Evolutionary conservation across 257 asterid genomes (phyloP), one percentile per base, ranked within the genome.

Genomic region (Ophiorrhiza pumila): DNA sequence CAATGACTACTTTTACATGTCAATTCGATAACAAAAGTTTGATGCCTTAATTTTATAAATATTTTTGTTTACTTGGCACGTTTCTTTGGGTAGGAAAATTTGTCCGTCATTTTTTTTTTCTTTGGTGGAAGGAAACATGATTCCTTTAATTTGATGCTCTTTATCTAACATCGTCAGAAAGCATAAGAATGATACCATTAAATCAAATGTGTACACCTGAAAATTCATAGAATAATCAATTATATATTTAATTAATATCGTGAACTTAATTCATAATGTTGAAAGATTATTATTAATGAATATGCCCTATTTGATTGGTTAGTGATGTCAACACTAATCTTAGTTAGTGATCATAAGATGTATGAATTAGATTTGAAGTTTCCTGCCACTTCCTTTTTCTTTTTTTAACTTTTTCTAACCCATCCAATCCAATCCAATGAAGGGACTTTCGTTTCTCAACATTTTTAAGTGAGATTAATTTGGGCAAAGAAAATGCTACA

Each of bases 1-100:
- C 43, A 37, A 41, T 39, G 49, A 53, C 57, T 61, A 31, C 76
- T 72, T 71, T 58, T 46, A 60, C 49, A 29, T 71, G 47, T 72
- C 69, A 73, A 32, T 73, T 49, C 71, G 37, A n/a, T 23, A 12
- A 34, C 60, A 56, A 41, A n/a, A n/a, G 12, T 14, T 20, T 22
- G 50, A 11, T 64, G 52, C 22, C 70, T 31, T 17, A 11, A 64
- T n/a, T 64, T 22, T 35, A 37, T 7, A 11, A 7, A 35, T 65
- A 14, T 23, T 41, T 27, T 22, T 65, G 43, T 60, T 4, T 35
- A n/a, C 15, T 15, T 31, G 13, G 37, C 37, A 57, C 25, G 37
- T 57, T 27, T 0, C 14, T 29, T 0, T 39, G n/a, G 37, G 17
- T 59, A 3, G 20, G 14, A 14, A 29, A 27, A 10, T 29, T 15